Evolutionary conservation across 2,329 filamentous ascomycete genomes (phyloP).

Genomic region (Neoascochyta sp.): DNA sequence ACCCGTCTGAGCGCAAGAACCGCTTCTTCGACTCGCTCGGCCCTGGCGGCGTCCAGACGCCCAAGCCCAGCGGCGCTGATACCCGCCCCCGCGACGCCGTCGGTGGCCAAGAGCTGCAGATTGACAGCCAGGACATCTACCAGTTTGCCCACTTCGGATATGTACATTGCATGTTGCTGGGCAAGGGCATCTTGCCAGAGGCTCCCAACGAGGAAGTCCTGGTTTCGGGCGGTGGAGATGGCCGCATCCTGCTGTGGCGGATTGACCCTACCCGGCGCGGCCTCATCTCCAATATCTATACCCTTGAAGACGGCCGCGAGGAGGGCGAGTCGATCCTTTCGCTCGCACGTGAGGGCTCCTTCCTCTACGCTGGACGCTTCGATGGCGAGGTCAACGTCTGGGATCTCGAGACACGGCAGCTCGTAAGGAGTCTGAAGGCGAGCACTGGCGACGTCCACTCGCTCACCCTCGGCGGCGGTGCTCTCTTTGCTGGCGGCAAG

Average conservation of each 20-base stretch:
- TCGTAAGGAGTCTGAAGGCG: constrained; percentile 79
- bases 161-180: constrained; percentile 91
- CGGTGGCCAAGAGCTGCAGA: constrained; percentile 69
- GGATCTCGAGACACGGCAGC: constrained; percentile 92
- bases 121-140: constrained; percentile 72
- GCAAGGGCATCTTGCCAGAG: constrained; percentile 67
- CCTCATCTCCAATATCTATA: constrained; percentile 67
- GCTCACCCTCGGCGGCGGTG: constrained; percentile 78
- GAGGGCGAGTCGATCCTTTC: constrained; percentile 66
- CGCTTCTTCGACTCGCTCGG: constrained; percentile 91
- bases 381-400: constrained; percentile 90
- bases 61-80: constrained; percentile 61
- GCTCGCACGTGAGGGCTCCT: constrained; percentile 81
- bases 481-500: constrained; percentile 84
- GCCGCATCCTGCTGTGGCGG: constrained; percentile 90
- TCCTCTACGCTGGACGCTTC: constrained; percentile 85
- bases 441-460: constrained; percentile 81
- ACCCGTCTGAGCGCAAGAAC: constrained; percentile 74
- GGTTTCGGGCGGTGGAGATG: constrained; percentile 89
- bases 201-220: constrained; percentile 72
- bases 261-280: constrained; percentile 59
- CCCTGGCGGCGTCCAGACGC: constrained; percentile 75
- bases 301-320: constrained; percentile 56
- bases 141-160: constrained; percentile 95
- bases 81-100: constrained; percentile 47